A percentile compares a stretch with the other conserved stretches of the same genome.
Conservation (phyloP, 2,329 filamentous ascomycete species). For the Fusarium verrucosum region DNA sequence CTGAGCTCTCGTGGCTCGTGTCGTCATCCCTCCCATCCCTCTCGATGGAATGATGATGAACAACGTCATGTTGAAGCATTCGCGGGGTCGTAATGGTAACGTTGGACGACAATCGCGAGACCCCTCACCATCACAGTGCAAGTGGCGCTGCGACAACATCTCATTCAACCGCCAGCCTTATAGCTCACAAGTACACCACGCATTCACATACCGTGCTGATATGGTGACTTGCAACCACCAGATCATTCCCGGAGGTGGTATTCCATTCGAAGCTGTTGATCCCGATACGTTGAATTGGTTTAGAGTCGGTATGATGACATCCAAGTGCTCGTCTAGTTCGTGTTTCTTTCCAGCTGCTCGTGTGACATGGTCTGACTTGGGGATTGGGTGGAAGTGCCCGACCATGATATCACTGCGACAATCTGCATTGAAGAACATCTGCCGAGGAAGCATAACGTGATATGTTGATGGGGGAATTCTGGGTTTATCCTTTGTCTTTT, state of each 20-base stretch:
- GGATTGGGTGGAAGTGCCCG: neutral
- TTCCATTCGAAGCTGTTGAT: neutral
- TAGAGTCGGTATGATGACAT: constrained; percentile 10
- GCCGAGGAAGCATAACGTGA: neutral
- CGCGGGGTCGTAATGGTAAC: constrained; percentile 31
- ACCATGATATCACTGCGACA: constrained; percentile 2
- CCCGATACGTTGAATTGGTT: constrained; percentile 9
- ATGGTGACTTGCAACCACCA: neutral
- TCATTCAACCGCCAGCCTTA: fast-evolving
- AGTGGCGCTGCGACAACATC: constrained; percentile 17
- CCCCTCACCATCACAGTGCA: constrained; percentile 42
- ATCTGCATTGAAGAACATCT: neutral
- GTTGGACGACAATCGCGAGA: constrained; percentile 23
- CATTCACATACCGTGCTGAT: constrained; percentile 4
- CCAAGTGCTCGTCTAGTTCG: neutral
- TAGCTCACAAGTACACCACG: neutral
- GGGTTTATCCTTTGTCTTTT: no score
- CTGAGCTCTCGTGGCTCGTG: neutral
- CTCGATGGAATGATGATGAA: constrained; percentile 36
- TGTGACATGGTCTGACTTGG: neutral
- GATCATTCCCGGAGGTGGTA: neutral
- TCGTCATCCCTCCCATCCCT: constrained; percentile 34
- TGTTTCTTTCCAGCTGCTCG: neutral
- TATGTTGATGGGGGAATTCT: fast-evolving
- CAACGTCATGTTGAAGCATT: constrained; percentile 45